Evolutionary conservation across 2,329 filamentous ascomycete genomes (phyloP).

Genomic region (Phaeosphaeriaceae sp.): DNA sequence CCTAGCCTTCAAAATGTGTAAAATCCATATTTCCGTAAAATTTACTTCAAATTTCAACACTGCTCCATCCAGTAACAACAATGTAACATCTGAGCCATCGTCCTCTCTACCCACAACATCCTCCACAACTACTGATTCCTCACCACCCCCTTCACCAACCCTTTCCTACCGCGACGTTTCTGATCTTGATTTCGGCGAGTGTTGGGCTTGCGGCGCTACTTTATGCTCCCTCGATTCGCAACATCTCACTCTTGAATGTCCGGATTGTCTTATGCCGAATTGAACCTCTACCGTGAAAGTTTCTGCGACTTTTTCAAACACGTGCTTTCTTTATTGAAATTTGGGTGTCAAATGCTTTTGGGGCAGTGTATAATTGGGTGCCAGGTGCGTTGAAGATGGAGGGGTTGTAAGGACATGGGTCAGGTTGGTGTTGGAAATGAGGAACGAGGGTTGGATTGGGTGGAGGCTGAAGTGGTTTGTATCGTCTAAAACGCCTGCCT

Average conservation of each 20-base stretch:
- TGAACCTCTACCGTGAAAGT: background rate
- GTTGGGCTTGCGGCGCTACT: constrained; percentile 11
- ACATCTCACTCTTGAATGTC: background rate
- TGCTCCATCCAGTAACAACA: background rate
- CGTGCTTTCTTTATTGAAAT: background rate
- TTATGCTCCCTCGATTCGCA: background rate
- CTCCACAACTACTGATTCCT: background rate
- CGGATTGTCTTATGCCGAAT: constrained; percentile 8
- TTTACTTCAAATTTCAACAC: too few species aligned
- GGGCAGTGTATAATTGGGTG: background rate
- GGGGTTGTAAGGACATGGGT: background rate
- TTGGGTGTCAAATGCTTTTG: background rate
- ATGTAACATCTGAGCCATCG: background rate
- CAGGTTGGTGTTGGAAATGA: background rate
- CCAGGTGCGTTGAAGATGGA: background rate
- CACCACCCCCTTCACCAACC: background rate
- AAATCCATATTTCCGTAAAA: too few species aligned
- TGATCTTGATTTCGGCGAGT: background rate
- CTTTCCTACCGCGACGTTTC: background rate
- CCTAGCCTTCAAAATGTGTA: too few species aligned
- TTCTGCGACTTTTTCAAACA: background rate
- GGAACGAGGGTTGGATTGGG: background rate
- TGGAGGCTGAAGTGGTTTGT: too few species aligned
- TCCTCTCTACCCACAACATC: background rate
- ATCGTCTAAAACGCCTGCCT: too few species aligned